These are phyloP conservation scores for Mycena citricolor DNA, from an alignment of 1,284 basidiomycete genomes.

Conservation along the genomic window DNA sequence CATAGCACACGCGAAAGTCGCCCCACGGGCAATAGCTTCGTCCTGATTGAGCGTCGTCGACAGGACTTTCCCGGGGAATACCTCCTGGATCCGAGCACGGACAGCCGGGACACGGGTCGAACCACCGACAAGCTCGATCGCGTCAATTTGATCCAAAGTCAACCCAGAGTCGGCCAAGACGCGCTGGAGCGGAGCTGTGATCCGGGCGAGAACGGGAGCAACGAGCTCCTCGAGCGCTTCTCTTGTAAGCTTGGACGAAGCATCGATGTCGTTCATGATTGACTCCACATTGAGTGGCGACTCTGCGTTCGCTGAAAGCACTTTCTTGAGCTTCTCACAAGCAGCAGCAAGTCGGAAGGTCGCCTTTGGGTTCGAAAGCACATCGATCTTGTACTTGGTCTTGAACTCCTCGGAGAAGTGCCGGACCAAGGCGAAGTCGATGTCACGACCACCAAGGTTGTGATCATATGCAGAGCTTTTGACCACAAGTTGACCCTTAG, in stretches of 20 bases:
- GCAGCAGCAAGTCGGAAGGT: slow-evolving; percentile 84
- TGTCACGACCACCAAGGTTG: slow-evolving; percentile 90
- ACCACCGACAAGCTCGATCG: slow-evolving; percentile 90
- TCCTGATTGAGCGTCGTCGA: slow-evolving; percentile 93
- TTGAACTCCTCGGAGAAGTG: slow-evolving; percentile 92
- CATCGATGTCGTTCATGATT: slow-evolving; percentile 93
- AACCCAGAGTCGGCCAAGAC: slow-evolving; percentile 91
- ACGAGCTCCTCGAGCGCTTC: slow-evolving; percentile 92
- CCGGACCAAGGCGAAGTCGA: slow-evolving; percentile 84
- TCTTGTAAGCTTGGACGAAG: slow-evolving; percentile 88
- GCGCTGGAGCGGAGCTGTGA: slow-evolving; percentile 88
- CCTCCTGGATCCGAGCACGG: slow-evolving; percentile 87
- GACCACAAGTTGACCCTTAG: slow-evolving; percentile 86
- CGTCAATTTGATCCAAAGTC: slow-evolving; percentile 90
- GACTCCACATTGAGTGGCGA: slow-evolving; percentile 89
- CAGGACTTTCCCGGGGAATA: slow-evolving; percentile 78
- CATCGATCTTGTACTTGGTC: slow-evolving; percentile 93
- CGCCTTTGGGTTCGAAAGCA: slow-evolving; percentile 86
- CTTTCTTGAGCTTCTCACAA: slow-evolving; percentile 83
- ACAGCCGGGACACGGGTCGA: slow-evolving; percentile 96
- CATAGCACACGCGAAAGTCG: slow-evolving; percentile 92
- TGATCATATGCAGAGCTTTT: slow-evolving; percentile 87
- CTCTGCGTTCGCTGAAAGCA: slow-evolving; percentile 77
- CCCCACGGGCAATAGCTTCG: slow-evolving; percentile 90
- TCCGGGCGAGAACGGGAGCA: slow-evolving; percentile 87